A percentile compares a stretch with the other conserved stretches of the same genome.
These are phyloP conservation scores for Trichoderma parareesei DNA, from an alignment of 495 filamentous ascomycete genomes.

Conservation along the genomic window DNA sequence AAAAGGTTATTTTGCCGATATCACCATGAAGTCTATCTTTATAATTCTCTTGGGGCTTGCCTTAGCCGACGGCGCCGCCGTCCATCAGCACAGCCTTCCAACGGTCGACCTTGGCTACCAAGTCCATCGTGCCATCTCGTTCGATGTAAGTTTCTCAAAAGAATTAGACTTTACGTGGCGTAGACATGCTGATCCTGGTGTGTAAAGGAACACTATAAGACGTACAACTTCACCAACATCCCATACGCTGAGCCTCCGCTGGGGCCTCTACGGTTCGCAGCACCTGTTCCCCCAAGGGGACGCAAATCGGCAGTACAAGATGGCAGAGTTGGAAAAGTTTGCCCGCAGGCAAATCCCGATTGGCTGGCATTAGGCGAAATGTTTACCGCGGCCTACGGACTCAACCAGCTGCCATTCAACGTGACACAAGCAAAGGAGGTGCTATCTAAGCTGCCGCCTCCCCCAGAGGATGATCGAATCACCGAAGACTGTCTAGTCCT, in stretches of 20 bases:
- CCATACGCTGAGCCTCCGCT: constrained; percentile 12
- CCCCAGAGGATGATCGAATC: neutral
- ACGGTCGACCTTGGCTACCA: constrained; percentile 13
- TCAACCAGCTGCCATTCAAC: neutral
- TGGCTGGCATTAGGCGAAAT: neutral
- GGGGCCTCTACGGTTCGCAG: constrained; percentile 7
- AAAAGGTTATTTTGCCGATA: neutral
- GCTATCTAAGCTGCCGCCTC: neutral
- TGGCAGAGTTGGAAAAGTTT: neutral
- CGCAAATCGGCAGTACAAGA: neutral
- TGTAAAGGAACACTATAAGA: neutral
- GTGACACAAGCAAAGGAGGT: neutral
- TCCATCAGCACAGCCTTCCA: neutral
- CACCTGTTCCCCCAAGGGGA: neutral
- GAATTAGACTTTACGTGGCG: neutral
- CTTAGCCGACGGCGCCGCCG: neutral
- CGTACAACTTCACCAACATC: constrained; percentile 13
- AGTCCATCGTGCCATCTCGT: constrained; percentile 9
- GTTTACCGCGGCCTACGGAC: neutral
- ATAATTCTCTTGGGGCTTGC: neutral
- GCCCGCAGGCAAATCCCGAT: neutral
- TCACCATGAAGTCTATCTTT: neutral
- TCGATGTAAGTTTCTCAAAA: constrained; percentile 4
- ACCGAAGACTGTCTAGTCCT: constrained; percentile 1
- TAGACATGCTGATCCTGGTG: neutral